Conservation (phyloP, 257 asterid species). For the Gentiana straminea region DNA sequence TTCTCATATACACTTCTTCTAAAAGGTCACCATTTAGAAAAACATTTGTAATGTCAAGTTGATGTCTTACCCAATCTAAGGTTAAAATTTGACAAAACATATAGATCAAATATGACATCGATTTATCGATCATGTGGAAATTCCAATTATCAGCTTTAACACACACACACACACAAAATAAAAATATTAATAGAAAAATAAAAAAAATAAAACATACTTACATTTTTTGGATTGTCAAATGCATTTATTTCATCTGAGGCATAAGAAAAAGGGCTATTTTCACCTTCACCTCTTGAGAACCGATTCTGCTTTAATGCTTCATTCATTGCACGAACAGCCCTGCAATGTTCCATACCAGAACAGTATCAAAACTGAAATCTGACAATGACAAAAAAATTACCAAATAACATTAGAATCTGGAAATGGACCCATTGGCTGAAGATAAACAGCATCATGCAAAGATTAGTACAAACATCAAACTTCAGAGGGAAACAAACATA, state of each 20-base stretch:
- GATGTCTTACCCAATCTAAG: no score
- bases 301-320: slow-evolving; percentile 52
- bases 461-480: background rate
- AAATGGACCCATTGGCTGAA: background rate
- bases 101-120: background rate
- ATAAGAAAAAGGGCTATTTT: slow-evolving; percentile 8
- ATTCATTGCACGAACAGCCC: slow-evolving; percentile 86
- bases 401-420: background rate
- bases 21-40: no score
- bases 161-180: background rate
- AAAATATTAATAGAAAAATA: slow-evolving; percentile 3
- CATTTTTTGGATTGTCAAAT: slow-evolving; percentile 44
- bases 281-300: slow-evolving; percentile 23
- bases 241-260: slow-evolving; percentile 37
- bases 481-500: background rate
- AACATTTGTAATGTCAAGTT: no score
- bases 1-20: no score
- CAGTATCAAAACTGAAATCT: slow-evolving; percentile 8
- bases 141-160: background rate
- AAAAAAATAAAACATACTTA: slow-evolving; percentile 23
- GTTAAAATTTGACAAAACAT: background rate
- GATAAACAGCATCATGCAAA: background rate
- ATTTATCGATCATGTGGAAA: background rate
- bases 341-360: slow-evolving; percentile 25
- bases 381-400: slow-evolving; percentile 10